A percentile compares a stretch with the other conserved stretches of the same genome.
phyloP scores from a whole-genome alignment of 805 yeast genomes.

The Wickerhamomyces mucosus region DNA sequence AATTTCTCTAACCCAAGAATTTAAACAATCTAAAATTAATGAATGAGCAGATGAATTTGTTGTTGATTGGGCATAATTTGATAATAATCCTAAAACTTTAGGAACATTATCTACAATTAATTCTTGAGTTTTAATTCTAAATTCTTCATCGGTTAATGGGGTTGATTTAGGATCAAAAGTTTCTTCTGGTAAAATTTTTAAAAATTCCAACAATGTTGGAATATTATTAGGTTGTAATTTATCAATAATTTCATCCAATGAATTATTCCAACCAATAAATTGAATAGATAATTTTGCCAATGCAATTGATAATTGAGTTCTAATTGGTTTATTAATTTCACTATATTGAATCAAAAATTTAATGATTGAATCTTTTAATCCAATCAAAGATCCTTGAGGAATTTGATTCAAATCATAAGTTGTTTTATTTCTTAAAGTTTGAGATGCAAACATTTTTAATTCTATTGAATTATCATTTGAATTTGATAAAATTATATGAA shows the following conservation, averaged over 20 bases:
- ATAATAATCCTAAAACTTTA: constrained; percentile 54
- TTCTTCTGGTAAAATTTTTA: constrained; percentile 88
- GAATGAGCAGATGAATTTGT: constrained; percentile 23
- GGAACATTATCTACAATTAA: constrained; percentile 61
- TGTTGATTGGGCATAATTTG: constrained; percentile 35
- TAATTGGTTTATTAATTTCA: constrained; percentile 43
- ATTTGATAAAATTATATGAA: constrained; percentile 42
- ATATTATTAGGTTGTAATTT: constrained; percentile 32
- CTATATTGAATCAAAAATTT: constrained; percentile 43
- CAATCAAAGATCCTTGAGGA: constrained; percentile 43
- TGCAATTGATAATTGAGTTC: constrained; percentile 76
- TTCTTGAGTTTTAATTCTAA: constrained; percentile 49
- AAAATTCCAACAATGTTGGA: constrained; percentile 59
- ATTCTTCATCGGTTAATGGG: constrained; percentile 76
- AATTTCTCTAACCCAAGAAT: constrained; percentile 87
- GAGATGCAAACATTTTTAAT: constrained; percentile 77
- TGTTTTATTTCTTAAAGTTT: constrained; percentile 76
- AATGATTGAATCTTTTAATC: constrained; percentile 62
- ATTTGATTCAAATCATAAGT: constrained; percentile 80
- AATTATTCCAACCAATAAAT: constrained; percentile 59
- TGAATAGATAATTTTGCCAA: constrained; percentile 79
- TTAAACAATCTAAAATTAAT: constrained; percentile 62
- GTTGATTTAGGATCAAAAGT: constrained; percentile 67
- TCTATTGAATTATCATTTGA: constrained; percentile 31
- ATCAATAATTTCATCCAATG: constrained; percentile 57